Conservation (phyloP, 495 filamentous ascomycete genomes). For the Pseudotulostoma volvatum region DNA sequence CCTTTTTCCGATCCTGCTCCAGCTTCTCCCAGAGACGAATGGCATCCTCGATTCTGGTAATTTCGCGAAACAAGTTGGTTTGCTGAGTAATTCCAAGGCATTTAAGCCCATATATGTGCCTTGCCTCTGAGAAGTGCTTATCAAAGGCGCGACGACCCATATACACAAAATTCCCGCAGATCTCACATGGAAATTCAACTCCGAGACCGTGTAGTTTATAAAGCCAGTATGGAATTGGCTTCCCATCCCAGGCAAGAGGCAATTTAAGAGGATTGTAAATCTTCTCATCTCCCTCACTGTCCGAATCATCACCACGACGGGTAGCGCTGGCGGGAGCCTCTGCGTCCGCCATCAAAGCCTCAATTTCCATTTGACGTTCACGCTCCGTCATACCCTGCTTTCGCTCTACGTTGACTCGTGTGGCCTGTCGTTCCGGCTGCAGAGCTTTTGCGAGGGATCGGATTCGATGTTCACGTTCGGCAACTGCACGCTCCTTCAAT, state of each 20-base stretch:
- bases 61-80: constrained; percentile 83
- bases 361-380: constrained; percentile 80
- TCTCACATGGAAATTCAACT: constrained; percentile 87
- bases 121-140: constrained; percentile 91
- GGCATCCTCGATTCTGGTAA: constrained; percentile 81
- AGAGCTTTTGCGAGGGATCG: constrained; percentile 60
- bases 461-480: constrained; percentile 73
- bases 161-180: constrained; percentile 96
- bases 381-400: constrained; percentile 91
- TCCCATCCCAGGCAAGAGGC: constrained; percentile 92
- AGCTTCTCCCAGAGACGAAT: constrained; percentile 85
- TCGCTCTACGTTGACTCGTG: constrained; percentile 81
- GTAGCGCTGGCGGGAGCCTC: constrained; percentile 28
- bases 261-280: constrained; percentile 96
- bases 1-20: constrained; percentile 67
- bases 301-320: constrained; percentile 43
- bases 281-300: constrained; percentile 54
- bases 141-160: constrained; percentile 92
- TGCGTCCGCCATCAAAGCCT: constrained; percentile 58
- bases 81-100: constrained; percentile 80
- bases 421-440: constrained; percentile 65
- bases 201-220: constrained; percentile 94
- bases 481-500: constrained; percentile 79
- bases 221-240: constrained; percentile 97
- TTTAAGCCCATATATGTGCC: constrained; percentile 83